A percentile compares a stretch with the other conserved stretches of the same genome.
phyloP scores from a whole-genome alignment of 495 filamentous ascomycete genomes.

The Sporormia fimetaria region DNA sequence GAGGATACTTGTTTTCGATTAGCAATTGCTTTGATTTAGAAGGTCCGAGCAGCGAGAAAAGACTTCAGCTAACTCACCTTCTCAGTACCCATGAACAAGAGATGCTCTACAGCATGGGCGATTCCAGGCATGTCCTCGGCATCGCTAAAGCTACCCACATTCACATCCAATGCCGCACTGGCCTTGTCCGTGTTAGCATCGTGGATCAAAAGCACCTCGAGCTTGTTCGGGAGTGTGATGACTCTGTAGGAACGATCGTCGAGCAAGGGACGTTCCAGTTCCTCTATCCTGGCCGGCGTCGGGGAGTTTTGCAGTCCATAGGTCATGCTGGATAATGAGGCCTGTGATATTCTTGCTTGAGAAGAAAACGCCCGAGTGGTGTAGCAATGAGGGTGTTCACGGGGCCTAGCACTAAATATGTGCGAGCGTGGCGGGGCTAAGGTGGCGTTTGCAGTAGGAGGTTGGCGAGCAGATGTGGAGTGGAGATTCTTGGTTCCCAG shows the following conservation, averaged over 20 bases:
- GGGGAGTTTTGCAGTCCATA: slow-evolving; percentile 27
- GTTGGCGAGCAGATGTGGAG: too few relatives aligned
- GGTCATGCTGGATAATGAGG: slow-evolving; percentile 24
- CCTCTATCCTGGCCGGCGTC: slow-evolving; percentile 57
- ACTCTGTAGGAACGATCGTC: slow-evolving; percentile 87
- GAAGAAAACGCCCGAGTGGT: too few relatives aligned
- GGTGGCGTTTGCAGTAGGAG: too few relatives aligned
- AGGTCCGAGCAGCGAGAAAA: not conserved
- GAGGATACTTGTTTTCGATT: slow-evolving; percentile 52
- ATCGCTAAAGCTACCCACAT: slow-evolving; percentile 92
- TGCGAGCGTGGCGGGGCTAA: too few relatives aligned
- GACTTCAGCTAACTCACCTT: slow-evolving; percentile 50
- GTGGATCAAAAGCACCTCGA: slow-evolving; percentile 92
- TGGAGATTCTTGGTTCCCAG: too few relatives aligned
- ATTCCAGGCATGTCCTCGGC: slow-evolving; percentile 83
- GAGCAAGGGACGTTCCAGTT: slow-evolving; percentile 73
- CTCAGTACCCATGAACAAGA: slow-evolving; percentile 97
- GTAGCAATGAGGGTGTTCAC: too few relatives aligned
- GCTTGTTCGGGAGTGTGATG: slow-evolving; percentile 69
- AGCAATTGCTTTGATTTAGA: not conserved
- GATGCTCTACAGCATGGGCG: slow-evolving; percentile 83
- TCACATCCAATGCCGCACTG: slow-evolving; percentile 86
- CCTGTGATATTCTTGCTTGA: too few relatives aligned
- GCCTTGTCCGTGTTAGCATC: slow-evolving; percentile 95
- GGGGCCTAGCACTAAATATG: too few relatives aligned